Evolutionary conservation across 2,329 filamentous ascomycete species (phyloP).

Genomic region (Macroventuria anomochaeta): DNA sequence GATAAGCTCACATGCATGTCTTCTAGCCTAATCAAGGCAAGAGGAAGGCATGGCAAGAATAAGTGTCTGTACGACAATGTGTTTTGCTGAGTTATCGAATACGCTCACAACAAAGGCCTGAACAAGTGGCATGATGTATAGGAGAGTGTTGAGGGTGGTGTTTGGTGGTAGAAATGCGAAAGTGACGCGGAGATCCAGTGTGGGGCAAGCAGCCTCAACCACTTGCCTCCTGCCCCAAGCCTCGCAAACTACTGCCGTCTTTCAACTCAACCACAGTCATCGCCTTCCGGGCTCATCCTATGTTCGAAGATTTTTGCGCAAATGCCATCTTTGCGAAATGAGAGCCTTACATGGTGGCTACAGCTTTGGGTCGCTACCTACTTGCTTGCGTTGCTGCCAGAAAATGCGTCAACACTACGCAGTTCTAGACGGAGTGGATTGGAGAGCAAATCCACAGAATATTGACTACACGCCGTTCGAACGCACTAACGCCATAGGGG

Average conservation of each 20-base stretch:
- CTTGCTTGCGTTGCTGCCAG: neutral
- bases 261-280: neutral
- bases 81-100: neutral
- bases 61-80: no score
- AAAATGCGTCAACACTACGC: neutral
- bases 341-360: neutral
- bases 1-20: slow-evolving; percentile 9
- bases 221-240: neutral
- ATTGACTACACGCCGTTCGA: neutral
- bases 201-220: no score
- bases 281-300: neutral
- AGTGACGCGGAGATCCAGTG: neutral
- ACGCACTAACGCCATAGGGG: neutral
- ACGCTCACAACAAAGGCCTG: neutral
- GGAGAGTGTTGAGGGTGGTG: neutral
- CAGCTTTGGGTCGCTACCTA: neutral
- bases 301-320: neutral
- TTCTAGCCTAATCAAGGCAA: neutral
- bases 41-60: neutral
- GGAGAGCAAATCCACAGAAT: neutral
- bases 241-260: neutral
- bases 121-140: neutral
- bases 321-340: neutral
- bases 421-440: neutral
- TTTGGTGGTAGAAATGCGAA: neutral